Base-by-base conservation (phyloP, 768 basidiomycete genomes). In the Sarcodon sp. region DNA sequence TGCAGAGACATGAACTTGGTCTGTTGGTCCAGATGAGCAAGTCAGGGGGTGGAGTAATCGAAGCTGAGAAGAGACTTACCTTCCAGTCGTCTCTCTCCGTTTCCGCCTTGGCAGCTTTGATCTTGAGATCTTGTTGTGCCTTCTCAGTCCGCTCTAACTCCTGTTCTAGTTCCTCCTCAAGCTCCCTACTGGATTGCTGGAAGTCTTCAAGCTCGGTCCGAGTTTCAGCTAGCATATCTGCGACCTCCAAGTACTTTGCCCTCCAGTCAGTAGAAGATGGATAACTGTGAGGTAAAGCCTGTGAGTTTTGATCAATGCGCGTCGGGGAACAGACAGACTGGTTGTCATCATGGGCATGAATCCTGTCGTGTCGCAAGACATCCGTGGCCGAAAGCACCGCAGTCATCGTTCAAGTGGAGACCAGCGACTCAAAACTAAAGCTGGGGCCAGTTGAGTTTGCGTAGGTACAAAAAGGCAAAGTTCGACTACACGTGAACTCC, bases 1-100 rank as follows among this genome's bases (percentile, higher is more conserved):
- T 91, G 88, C 44, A 91, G 76, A 43, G 81, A 75, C 77, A 89
- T 80, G 65, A 88, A 92, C 67, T 88, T 89, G 61, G 71, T 69
- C 84, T 87, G 57, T 45, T 44, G 34, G 39, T 45, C 49, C 37
- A 47, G 50, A 52, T 47, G 47, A 46, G 36, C 35, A 54, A 47
- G 46, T 47, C 21, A 48, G 45, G 9, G 27, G 35, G 35, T 11
- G 34, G 43, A 27, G 35, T 41, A 39, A 32, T 49, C 36, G 41
- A 27, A 31, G 6, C 8, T 35, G 47, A 8, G 7, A 36, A 31
- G 33, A 15, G 18, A 66, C 77, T 47, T 50, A 90, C 91, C 83
- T 94, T 94, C 92, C 92, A 94, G 32, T 90, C 84, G 53, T 93
- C 90, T 53, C 81, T 74, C 60, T 91, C 90, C 35, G 64, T 64